These are phyloP conservation scores for Penicillium sp. DNA, from an alignment of 2,329 filamentous ascomycete genomes.

Conservation along the genomic window DNA sequence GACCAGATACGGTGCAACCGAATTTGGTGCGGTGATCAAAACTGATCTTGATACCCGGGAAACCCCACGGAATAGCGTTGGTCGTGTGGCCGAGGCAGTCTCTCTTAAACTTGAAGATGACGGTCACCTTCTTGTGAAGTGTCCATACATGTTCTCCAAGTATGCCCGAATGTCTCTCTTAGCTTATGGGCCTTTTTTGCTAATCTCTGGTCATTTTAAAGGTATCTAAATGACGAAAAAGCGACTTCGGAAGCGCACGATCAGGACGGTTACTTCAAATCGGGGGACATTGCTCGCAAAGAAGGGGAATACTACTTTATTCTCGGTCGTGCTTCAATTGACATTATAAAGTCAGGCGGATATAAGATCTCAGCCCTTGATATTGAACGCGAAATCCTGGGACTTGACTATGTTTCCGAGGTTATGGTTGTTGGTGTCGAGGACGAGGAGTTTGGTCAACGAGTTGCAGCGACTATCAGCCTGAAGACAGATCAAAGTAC, in stretches of 20 bases:
- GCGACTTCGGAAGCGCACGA: slow-evolving; percentile 50
- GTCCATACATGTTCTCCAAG: slow-evolving; percentile 44
- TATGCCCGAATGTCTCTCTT: slow-evolving; percentile 25
- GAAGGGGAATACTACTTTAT: slow-evolving; percentile 53
- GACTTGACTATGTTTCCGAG: slow-evolving; percentile 55
- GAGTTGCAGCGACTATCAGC: slow-evolving; percentile 56
- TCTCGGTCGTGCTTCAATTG: slow-evolving; percentile 56
- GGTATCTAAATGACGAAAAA: slow-evolving; percentile 44
- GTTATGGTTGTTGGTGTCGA: slow-evolving; percentile 59
- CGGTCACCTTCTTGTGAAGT: slow-evolving; percentile 51
- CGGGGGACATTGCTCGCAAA: slow-evolving; percentile 46
- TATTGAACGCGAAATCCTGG: slow-evolving; percentile 59
- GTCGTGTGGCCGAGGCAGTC: slow-evolving; percentile 43
- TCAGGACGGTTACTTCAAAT: slow-evolving; percentile 51
- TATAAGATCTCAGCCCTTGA: slow-evolving; percentile 61
- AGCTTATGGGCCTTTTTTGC: not conserved
- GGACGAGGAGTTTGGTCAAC: slow-evolving; percentile 59
- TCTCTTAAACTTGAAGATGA: slow-evolving; percentile 52
- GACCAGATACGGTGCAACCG: slow-evolving; percentile 51
- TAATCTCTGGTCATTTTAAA: not conserved
- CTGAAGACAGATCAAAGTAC: slow-evolving; percentile 28
- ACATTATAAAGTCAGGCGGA: slow-evolving; percentile 61
- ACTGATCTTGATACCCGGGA: slow-evolving; percentile 37
- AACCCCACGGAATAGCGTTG: slow-evolving; percentile 31
- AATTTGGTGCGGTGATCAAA: slow-evolving; percentile 50